Evolutionary conservation across 345 rosid genomes (phyloP).

Genomic region (Noccaea bulbosa): DNA sequence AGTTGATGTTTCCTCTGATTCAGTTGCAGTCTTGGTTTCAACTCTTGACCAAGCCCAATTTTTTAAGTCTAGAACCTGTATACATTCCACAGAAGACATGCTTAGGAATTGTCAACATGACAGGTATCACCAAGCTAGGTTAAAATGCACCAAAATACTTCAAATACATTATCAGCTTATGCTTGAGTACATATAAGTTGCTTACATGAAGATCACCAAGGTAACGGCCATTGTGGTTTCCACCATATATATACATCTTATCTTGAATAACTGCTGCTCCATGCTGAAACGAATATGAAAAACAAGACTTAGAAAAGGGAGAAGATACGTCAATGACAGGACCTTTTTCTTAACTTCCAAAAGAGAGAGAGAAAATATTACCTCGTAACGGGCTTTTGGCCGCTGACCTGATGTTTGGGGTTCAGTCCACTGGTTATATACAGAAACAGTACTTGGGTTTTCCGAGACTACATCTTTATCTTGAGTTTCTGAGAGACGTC

Average conservation of each 20-base stretch:
- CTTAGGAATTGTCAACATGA: conserved; percentile 7
- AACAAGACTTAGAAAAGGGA: conserved; percentile 29
- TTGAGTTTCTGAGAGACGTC: conserved; percentile 64
- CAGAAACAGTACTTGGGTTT: conserved; percentile 72
- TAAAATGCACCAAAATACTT: conserved; percentile 19
- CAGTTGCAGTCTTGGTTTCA: conserved; percentile 65
- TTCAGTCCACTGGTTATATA: conserved; percentile 89
- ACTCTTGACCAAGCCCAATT: conserved; percentile 96
- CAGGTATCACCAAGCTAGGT: background rate
- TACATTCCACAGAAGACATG: conserved; percentile 33
- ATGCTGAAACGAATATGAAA: conserved; percentile 62
- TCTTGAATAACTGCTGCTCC: conserved; percentile 90
- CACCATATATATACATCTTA: conserved; percentile 93
- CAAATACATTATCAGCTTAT: conserved; percentile 24
- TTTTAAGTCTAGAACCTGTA: conserved; percentile 93
- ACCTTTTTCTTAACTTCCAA: conserved; percentile 25
- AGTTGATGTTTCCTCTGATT: conserved; percentile 58
- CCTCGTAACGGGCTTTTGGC: conserved; percentile 98
- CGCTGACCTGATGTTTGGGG: conserved; percentile 79
- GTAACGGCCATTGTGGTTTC: conserved; percentile 98
- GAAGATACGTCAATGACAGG: conserved; percentile 35
- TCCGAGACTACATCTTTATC: conserved; percentile 95
- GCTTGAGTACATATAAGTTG: conserved; percentile 29
- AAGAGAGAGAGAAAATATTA: conserved; percentile 42
- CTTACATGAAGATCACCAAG: conserved; percentile 96